Percentiles rank a stretch among this genome's conserved stretches.
These are phyloP conservation scores for Xylaria polymorpha DNA, from an alignment of 2,329 filamentous ascomycete genomes.

Conservation along the genomic window DNA sequence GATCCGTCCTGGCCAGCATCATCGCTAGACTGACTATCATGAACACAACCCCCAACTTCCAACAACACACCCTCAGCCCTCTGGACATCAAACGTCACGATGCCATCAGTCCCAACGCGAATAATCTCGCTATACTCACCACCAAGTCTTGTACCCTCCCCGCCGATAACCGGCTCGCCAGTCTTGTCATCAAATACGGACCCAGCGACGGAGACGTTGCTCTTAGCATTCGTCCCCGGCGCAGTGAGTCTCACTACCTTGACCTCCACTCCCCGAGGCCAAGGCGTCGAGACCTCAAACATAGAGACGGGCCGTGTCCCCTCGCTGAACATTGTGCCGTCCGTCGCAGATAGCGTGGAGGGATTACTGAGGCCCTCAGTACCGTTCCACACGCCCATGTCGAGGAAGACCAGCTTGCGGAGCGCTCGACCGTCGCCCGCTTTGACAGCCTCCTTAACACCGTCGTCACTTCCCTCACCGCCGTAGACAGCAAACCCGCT, in stretches of 20 bases:
- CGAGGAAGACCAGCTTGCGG: conserved; percentile 51
- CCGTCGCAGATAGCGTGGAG: conserved; percentile 50
- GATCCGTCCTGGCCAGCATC: not conserved
- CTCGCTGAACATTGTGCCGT: conserved; percentile 48
- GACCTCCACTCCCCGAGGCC: conserved; percentile 44
- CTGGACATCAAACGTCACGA: conserved; percentile 43
- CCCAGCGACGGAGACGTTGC: conserved; percentile 48
- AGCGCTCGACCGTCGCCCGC: conserved; percentile 26
- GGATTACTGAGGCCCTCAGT: conserved; percentile 51
- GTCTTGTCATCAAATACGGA: conserved; percentile 48
- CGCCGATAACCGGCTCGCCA: conserved; percentile 42
- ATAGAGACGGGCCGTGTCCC: conserved; percentile 46
- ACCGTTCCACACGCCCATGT: conserved; percentile 54
- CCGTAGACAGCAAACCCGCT: conserved; percentile 52
- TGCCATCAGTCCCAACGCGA: conserved; percentile 45
- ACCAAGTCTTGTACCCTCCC: conserved; percentile 28
- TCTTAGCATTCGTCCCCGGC: conserved; percentile 54
- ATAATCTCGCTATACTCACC: conserved; percentile 43
- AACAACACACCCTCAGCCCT: conserved; percentile 51
- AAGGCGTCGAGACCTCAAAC: conserved; percentile 48
- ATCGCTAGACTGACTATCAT: conserved; percentile 17
- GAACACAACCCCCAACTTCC: conserved; percentile 38
- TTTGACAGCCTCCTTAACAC: not conserved
- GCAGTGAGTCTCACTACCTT: conserved; percentile 46
- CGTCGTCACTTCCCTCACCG: not conserved